phyloP scores from a whole-genome alignment of 345 rosid genomes.

The Iberis pinnata region DNA sequence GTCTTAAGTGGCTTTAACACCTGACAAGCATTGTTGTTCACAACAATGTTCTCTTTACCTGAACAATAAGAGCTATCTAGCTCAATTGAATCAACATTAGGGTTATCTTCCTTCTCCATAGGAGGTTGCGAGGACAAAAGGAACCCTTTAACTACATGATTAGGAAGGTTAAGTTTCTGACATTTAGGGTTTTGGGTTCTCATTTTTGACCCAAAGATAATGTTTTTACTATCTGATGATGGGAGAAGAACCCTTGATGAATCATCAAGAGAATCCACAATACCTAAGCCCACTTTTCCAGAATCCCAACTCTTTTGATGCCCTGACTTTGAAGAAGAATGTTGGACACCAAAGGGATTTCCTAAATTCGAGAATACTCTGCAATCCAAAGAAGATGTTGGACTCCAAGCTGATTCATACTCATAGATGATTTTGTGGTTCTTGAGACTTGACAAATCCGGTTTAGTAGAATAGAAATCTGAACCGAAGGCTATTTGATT shows the following conservation, averaged over 20 bases:
- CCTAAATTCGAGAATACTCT: conserved; percentile 49
- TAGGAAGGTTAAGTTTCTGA: conserved; percentile 28
- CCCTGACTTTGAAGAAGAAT: conserved; percentile 22
- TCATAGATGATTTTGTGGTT: conserved; percentile 42
- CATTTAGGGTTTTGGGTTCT: conserved; percentile 34
- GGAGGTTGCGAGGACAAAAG: too few species aligned
- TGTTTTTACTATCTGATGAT: conserved; percentile 37
- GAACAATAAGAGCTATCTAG: conserved; percentile 10
- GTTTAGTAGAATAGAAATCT: conserved; percentile 8
- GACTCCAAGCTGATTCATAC: conserved; percentile 69
- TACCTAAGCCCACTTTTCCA: conserved; percentile 73
- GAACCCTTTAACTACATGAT: conserved; percentile 49
- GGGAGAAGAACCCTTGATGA: conserved; percentile 14
- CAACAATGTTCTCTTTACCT: not conserved
- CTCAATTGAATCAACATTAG: conserved; percentile 7
- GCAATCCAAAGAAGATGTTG: conserved; percentile 83
- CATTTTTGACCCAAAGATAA: conserved; percentile 54
- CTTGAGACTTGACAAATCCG: conserved; percentile 26
- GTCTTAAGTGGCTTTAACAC: conserved; percentile 7
- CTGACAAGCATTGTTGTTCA: conserved; percentile 8
- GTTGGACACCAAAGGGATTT: conserved; percentile 29
- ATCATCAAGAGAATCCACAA: conserved; percentile 59
- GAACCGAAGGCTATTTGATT: conserved; percentile 38
- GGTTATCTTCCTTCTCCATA: too few species aligned
- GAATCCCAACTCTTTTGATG: conserved; percentile 67